Conservation (phyloP, 192 early-diverging fungal species). For the Entomortierella beljakovae region DNA sequence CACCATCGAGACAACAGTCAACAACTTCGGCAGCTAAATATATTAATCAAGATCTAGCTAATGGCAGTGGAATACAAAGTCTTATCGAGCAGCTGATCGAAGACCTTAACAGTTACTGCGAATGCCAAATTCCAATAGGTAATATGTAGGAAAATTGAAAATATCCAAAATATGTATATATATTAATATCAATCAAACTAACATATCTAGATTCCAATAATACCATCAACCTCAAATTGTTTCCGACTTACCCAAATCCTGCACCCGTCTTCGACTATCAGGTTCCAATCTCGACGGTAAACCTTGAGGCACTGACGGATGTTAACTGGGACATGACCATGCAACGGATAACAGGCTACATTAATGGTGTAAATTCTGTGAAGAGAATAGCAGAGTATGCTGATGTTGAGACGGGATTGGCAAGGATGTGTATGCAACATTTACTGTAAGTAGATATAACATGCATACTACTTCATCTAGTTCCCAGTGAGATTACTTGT, state of each 20-base stretch:
- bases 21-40: not conserved
- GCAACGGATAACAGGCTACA: constrained; percentile 75
- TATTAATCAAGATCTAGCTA: constrained; percentile 4
- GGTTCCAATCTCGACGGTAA: constrained; percentile 83
- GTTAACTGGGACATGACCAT: constrained; percentile 96
- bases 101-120: constrained; percentile 86
- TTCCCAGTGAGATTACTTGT: too few relatives aligned
- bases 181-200: constrained; percentile 7
- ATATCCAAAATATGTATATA: not conserved
- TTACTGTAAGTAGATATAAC: constrained; percentile 85
- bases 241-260: constrained; percentile 83
- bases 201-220: constrained; percentile 72
- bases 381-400: constrained; percentile 82
- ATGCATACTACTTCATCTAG: too few relatives aligned
- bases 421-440: constrained; percentile 88
- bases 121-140: constrained; percentile 91
- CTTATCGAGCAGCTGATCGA: constrained; percentile 88
- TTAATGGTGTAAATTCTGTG: constrained; percentile 91
- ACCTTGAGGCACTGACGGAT: constrained; percentile 71
- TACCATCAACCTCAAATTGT: constrained; percentile 88
- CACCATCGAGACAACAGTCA: not conserved
- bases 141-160: constrained; percentile 7
- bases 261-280: constrained; percentile 81
- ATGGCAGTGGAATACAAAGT: constrained; percentile 68
- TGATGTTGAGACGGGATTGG: constrained; percentile 81